phyloP scores from a whole-genome alignment of 192 early-diverging fungal genomes.

The Umbelopsis vinacea region DNA sequence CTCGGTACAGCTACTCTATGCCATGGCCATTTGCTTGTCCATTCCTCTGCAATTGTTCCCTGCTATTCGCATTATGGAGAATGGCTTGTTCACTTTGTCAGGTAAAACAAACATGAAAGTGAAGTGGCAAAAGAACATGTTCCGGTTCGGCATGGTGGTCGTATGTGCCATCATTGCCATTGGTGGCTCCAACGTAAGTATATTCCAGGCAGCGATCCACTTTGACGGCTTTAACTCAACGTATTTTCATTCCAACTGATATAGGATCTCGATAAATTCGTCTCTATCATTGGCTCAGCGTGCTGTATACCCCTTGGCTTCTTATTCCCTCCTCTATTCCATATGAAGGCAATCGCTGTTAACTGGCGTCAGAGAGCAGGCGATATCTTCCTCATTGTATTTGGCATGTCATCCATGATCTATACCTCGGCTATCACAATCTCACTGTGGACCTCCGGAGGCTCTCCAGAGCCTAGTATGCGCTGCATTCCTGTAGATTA shows the following conservation, averaged over 20 bases:
- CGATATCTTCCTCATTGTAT: conserved; percentile 66
- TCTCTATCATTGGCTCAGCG: conserved; percentile 82
- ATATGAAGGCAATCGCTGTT: conserved; percentile 63
- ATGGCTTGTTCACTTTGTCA: conserved; percentile 65
- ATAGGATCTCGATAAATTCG: conserved; percentile 84
- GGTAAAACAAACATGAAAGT: conserved; percentile 72
- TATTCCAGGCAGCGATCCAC: background rate
- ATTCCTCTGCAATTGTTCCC: conserved; percentile 88
- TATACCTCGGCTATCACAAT: conserved; percentile 84
- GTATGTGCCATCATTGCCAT: conserved; percentile 70
- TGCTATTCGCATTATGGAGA: conserved; percentile 82
- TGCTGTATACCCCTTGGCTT: conserved; percentile 76
- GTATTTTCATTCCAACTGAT: background rate
- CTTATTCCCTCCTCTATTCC: conserved; percentile 87
- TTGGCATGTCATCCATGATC: conserved; percentile 70
- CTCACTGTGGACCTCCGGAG: conserved; percentile 42
- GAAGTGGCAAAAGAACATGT: conserved; percentile 78
- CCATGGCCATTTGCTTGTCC: conserved; percentile 85
- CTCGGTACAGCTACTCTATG: conserved; percentile 78
- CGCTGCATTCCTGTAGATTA: conserved; percentile 31
- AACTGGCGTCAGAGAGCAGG: conserved; percentile 51
- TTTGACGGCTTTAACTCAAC: background rate
- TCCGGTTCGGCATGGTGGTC: conserved; percentile 63
- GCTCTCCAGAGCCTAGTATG: conserved; percentile 22
- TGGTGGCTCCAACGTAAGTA: conserved; percentile 56